Base-by-base conservation (phyloP, 345 rosid genomes). In the Eucalyptus victrix region DNA sequence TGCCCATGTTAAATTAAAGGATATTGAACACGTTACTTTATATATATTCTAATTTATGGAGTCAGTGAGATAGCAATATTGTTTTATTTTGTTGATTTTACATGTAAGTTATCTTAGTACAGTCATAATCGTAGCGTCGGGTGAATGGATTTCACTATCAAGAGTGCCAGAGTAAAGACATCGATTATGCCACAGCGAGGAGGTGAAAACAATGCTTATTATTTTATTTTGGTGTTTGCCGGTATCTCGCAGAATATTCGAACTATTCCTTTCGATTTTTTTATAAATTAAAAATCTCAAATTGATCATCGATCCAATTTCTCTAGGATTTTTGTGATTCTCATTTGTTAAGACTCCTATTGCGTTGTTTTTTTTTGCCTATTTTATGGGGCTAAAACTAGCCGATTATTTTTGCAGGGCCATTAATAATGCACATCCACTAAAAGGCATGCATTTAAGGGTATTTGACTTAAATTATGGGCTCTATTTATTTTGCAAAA, bases 401-500 rank as follows among this genome's bases (percentile, higher is more conserved):
- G 40, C 40, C 37, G 37, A 15, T n/a, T n/a, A 15, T n/a, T 65
- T n/a, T 65, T n/a, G 21, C 76, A 65, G 21, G 11, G 9, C 37
- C 76, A 4, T 65, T 65, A n/a, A 65, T n/a, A 65, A n/a, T 0
- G 17, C 32, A 32, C 37, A n/a, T 65, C 18, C 37, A 7, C 76
- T 15, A 7, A n/a, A 65, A n/a, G 7, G 0, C 40, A 17, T 67
- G 40, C 42, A 19, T 1, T 32, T 67, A 17, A 62, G 34, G 17
- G 18, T 13, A 30, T 30, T 62, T 8, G 18, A 30, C 72, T 62
- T 62, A 30, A 62, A 28, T 12, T 6, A 62, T 62, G 14, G 72
- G 3, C 5, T 65, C 6, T 17, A 1, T 65, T 30, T 65, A 16
- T 65, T 30, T 65, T 6, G 18, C 2, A 0, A 16, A 65, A 30